Evolutionary conservation across 768 basidiomycete species (phyloP).

Genomic region (Kwoniella newhampshirensis): DNA sequence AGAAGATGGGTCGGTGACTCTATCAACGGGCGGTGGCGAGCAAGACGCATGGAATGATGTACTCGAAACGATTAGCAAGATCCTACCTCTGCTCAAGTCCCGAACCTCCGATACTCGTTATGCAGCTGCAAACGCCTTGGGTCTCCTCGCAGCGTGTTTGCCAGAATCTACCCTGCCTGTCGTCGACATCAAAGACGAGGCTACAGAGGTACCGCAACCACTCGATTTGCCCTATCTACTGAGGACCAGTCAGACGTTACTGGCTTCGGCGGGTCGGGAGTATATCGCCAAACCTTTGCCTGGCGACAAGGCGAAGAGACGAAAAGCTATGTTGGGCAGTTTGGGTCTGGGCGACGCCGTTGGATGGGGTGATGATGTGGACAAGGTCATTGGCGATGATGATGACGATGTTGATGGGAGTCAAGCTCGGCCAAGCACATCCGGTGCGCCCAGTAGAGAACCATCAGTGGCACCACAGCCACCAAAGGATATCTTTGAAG

Average conservation of each 20-base stretch:
- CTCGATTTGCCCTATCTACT: slow-evolving; percentile 62
- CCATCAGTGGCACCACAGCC: slow-evolving; percentile 15
- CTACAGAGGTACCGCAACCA: background rate
- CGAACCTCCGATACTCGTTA: slow-evolving; percentile 89
- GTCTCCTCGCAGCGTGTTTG: slow-evolving; percentile 78
- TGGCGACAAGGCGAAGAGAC: slow-evolving; percentile 39
- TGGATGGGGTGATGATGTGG: slow-evolving; percentile 47
- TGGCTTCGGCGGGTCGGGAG: slow-evolving; percentile 93
- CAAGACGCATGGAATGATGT: slow-evolving; percentile 80
- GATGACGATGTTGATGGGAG: slow-evolving; percentile 28
- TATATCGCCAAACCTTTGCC: slow-evolving; percentile 57
- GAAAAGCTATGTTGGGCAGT: slow-evolving; percentile 47
- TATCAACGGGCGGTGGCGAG: slow-evolving; percentile 25
- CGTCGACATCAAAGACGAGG: background rate
- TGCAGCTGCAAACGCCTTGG: slow-evolving; percentile 83
- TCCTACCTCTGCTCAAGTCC: slow-evolving; percentile 85
- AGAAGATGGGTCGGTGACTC: slow-evolving; percentile 1
- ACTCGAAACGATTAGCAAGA: slow-evolving; percentile 77
- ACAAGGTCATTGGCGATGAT: slow-evolving; percentile 45
- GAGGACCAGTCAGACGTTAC: slow-evolving; percentile 68
- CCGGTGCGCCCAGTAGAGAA: slow-evolving; percentile 4
- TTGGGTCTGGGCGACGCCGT: slow-evolving; percentile 44
- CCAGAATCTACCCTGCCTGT: slow-evolving; percentile 56
- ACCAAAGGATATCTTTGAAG: slow-evolving; percentile 51
- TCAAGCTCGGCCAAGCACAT: background rate